These are phyloP conservation scores for Pseudogymnoascus sp. DNA, from an alignment of 2,329 filamentous ascomycete species.

Conservation along the genomic window DNA sequence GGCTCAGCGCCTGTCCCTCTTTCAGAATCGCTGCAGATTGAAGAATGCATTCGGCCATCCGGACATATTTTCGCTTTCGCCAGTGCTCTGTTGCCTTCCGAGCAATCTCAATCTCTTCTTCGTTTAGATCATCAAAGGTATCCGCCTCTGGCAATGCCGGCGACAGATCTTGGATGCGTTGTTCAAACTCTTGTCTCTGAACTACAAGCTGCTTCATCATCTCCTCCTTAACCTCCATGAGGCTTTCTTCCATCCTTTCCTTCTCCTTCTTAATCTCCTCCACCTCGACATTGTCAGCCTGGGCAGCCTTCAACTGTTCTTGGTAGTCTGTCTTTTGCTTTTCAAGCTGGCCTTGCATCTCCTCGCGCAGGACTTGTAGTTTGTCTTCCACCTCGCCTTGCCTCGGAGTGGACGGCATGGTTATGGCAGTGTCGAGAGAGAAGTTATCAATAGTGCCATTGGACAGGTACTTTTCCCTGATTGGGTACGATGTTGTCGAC, in stretches of 20 bases:
- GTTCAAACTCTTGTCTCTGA: constrained; percentile 78
- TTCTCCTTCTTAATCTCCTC: constrained; percentile 81
- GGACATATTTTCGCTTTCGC: constrained; percentile 78
- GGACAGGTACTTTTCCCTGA: constrained; percentile 91
- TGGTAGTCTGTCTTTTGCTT: constrained; percentile 77
- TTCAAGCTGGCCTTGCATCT: constrained; percentile 75
- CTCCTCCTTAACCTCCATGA: constrained; percentile 71
- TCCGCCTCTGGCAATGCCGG: constrained; percentile 33
- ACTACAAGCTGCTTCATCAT: constrained; percentile 79
- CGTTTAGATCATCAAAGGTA: constrained; percentile 44
- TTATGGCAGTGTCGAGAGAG: constrained; percentile 86
- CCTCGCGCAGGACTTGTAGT: constrained; percentile 66
- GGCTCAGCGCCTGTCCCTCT: constrained; percentile 96
- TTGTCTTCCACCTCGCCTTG: constrained; percentile 67
- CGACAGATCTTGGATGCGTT: constrained; percentile 69
- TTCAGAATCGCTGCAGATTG: constrained; percentile 83
- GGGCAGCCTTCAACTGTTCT: constrained; percentile 65
- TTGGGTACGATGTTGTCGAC: constrained; percentile 76
- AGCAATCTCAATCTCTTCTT: constrained; percentile 63
- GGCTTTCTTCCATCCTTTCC: constrained; percentile 70
- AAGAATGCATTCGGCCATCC: constrained; percentile 85
- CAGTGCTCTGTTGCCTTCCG: constrained; percentile 62
- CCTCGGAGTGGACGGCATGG: constrained; percentile 86
- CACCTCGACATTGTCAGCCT: constrained; percentile 66
- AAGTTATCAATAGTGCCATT: constrained; percentile 93